These are phyloP conservation scores for Pulveroboletus sp. DNA, from an alignment of 768 basidiomycete genomes.

Conservation along the genomic window DNA sequence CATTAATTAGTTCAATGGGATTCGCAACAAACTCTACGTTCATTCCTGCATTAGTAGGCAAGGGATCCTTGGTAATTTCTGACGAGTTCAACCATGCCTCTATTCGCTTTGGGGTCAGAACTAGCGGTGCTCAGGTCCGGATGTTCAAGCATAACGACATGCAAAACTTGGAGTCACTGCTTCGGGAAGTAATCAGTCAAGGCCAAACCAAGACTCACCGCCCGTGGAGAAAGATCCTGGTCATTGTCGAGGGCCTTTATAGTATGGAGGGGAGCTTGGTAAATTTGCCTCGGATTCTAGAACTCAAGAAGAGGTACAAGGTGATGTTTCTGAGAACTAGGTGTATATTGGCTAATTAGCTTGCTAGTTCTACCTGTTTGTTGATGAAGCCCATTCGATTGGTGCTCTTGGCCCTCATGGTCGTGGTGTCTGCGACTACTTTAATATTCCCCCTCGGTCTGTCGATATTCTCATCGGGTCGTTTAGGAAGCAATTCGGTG, in stretches of 20 bases:
- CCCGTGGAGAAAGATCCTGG: slow-evolving; percentile 98
- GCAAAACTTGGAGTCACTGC: slow-evolving; percentile 67
- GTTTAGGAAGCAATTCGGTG: too few relatives aligned
- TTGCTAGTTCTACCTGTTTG: slow-evolving; percentile 84
- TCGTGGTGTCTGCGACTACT: slow-evolving; percentile 94
- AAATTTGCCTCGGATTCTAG: slow-evolving; percentile 75
- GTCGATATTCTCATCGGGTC: slow-evolving; percentile 96
- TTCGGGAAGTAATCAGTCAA: slow-evolving; percentile 91
- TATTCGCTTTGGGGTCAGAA: slow-evolving; percentile 86
- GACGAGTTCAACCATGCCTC: slow-evolving; percentile 97
- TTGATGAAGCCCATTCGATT: slow-evolving; percentile 97
- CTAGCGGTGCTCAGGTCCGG: slow-evolving; percentile 83
- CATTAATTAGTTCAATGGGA: slow-evolving; percentile 92
- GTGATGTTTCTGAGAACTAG: slow-evolving; percentile 35
- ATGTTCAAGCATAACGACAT: slow-evolving; percentile 99
- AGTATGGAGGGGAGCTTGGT: slow-evolving; percentile 98
- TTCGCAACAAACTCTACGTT: slow-evolving; percentile 93
- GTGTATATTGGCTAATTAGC: not conserved
- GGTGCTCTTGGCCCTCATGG: slow-evolving; percentile 94
- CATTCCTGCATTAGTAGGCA: slow-evolving; percentile 85
- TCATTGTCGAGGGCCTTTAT: slow-evolving; percentile 94
- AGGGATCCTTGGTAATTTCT: slow-evolving; percentile 92
- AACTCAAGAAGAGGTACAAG: slow-evolving; percentile 93
- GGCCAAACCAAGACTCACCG: slow-evolving; percentile 96
- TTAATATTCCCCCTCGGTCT: slow-evolving; percentile 69